Evolutionary conservation across 768 basidiomycete species (phyloP).

Genomic region (Dictyophora rubrovolvata): DNA sequence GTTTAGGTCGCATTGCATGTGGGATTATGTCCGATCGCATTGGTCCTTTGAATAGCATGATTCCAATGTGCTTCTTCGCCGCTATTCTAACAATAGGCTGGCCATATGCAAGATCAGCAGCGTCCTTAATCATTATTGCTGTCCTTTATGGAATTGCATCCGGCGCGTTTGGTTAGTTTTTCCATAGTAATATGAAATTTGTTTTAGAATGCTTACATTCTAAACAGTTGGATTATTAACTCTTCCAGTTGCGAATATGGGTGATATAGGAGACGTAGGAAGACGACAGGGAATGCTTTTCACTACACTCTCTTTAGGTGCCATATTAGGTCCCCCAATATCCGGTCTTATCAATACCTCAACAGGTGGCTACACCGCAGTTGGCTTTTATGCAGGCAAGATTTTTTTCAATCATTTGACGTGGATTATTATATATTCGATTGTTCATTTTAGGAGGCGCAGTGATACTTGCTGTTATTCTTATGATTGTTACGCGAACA

Average conservation of each 20-base stretch:
- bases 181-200: neutral
- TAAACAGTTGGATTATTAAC: conserved; percentile 36
- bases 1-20: conserved; percentile 19
- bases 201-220: neutral
- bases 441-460: conserved; percentile 21
- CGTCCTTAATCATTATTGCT: conserved; percentile 14
- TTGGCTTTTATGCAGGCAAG: conserved; percentile 45
- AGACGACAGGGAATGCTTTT: conserved; percentile 55
- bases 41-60: conserved; percentile 61
- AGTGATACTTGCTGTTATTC: conserved; percentile 30
- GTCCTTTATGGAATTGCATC: conserved; percentile 30
- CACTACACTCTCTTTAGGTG: conserved; percentile 50
- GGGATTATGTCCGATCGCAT: conserved; percentile 19
- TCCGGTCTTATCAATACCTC: conserved; percentile 54
- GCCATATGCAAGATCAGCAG: conserved; percentile 47
- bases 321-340: conserved; percentile 61
- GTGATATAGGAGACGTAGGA: conserved; percentile 50
- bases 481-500: conserved; percentile 31
- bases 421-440: too few relatives aligned
- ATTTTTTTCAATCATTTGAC: neutral
- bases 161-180: conserved; percentile 35
- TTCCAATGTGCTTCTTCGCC: conserved; percentile 46
- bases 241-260: conserved; percentile 52
- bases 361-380: conserved; percentile 41
- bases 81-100: conserved; percentile 56